Evolutionary conservation across 2,329 filamentous ascomycete species (phyloP).

Genomic region (Leptographium lundbergii): DNA sequence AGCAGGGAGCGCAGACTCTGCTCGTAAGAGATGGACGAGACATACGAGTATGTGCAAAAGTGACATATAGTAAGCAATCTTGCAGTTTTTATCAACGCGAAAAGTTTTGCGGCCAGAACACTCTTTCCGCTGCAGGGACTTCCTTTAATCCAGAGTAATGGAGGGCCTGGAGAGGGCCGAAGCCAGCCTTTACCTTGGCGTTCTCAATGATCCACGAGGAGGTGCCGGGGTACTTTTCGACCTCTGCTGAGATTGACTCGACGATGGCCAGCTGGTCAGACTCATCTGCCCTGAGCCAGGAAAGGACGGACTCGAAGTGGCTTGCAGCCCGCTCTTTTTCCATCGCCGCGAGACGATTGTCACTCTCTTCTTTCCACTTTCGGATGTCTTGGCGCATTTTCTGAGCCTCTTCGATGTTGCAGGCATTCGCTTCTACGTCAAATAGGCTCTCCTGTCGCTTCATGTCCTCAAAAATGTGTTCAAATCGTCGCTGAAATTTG

Average conservation of each 20-base stretch:
- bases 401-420: conserved; percentile 15
- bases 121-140: conserved; percentile 24
- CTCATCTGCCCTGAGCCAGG: conserved; percentile 20
- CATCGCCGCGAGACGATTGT: conserved; percentile 9
- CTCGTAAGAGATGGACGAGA: conserved; percentile 20
- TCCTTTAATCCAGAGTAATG: conserved; percentile 21
- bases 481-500: conserved; percentile 22
- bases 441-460: conserved; percentile 18
- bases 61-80: conserved; percentile 17
- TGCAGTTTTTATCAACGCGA: conserved; percentile 15
- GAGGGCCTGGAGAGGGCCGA: conserved; percentile 7
- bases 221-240: conserved; percentile 17
- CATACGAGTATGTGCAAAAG: conserved; percentile 21
- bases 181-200: conserved; percentile 17
- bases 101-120: conserved; percentile 18
- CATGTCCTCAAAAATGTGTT: conserved; percentile 21
- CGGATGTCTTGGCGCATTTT: conserved; percentile 14
- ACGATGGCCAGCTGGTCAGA: conserved; percentile 18
- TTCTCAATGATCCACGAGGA: conserved; percentile 22
- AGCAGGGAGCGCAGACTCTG: conserved; percentile 20
- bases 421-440: conserved; percentile 21
- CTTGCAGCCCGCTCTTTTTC: conserved; percentile 15
- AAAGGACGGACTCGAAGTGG: conserved; percentile 16
- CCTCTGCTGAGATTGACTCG: conserved; percentile 16
- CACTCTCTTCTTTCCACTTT: conserved; percentile 14